Evolutionary conservation across 2,329 filamentous ascomycete species (phyloP).

Genomic region (Cordyceps farinosa): DNA sequence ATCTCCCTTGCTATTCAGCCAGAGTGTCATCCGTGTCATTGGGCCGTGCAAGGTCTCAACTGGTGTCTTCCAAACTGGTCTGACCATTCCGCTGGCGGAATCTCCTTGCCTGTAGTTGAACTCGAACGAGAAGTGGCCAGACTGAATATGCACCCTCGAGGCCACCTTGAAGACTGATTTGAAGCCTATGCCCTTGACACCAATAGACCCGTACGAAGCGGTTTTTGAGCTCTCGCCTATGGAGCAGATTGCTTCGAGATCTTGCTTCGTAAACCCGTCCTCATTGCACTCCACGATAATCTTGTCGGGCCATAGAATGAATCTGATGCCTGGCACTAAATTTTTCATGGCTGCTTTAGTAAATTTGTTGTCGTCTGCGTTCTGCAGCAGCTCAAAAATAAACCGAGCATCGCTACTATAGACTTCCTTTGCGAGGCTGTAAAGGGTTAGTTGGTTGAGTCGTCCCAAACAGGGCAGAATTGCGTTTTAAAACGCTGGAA

Average conservation of each 20-base stretch:
- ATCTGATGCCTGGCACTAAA: conserved; percentile 28
- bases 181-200: conserved; percentile 49
- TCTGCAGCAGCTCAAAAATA: conserved; percentile 20
- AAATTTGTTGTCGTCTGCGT: conserved; percentile 41
- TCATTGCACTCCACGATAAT: conserved; percentile 48
- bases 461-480: too few relatives aligned
- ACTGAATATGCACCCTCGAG: conserved; percentile 38
- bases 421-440: conserved; percentile 13
- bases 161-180: conserved; percentile 45
- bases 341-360: conserved; percentile 21
- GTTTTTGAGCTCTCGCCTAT: conserved; percentile 44
- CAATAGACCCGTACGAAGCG: conserved; percentile 37
- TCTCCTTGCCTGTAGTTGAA: conserved; percentile 27
- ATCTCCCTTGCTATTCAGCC: background rate
- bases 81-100: background rate
- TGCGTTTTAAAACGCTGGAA: too few relatives aligned
- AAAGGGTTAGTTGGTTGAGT: too few relatives aligned
- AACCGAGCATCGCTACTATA: conserved; percentile 18
- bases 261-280: conserved; percentile 37
- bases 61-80: background rate
- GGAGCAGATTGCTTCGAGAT: conserved; percentile 42
- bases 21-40: background rate
- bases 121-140: conserved; percentile 38
- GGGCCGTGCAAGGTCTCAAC: background rate
- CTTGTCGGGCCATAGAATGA: conserved; percentile 30